These are phyloP conservation scores for Phytophthora sp. DNA, from an alignment of 352 stramenopile species.

Conservation along the genomic window DNA sequence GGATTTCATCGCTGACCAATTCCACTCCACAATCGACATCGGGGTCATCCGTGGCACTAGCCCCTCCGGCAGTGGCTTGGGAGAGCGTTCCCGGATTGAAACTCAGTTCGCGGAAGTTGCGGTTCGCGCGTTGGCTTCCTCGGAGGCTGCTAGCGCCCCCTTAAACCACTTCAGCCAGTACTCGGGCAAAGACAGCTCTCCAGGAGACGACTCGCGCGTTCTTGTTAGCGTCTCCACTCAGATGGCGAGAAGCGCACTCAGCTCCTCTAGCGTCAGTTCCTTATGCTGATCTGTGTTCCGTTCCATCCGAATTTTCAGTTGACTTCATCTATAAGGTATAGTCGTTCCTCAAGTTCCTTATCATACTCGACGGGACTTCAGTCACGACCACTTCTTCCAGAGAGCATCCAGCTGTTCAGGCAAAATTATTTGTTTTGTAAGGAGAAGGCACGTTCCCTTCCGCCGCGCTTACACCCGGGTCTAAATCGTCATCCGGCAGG, in stretches of 20 bases:
- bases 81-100: too few relatives aligned
- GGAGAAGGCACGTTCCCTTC: neutral
- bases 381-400: neutral
- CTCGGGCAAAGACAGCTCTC: neutral
- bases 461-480: too few relatives aligned
- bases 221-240: neutral
- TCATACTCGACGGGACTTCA: neutral
- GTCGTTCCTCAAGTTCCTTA: conserved; percentile 4
- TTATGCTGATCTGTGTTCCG: neutral
- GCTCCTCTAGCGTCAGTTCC: neutral
- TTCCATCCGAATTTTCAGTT: neutral
- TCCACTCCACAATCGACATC: too few relatives aligned
- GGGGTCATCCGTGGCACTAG: too few relatives aligned
- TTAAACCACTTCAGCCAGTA: conserved; percentile 12
- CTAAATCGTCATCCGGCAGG: too few relatives aligned
- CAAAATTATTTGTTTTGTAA: neutral
- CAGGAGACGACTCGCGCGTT: neutral
- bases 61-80: too few relatives aligned
- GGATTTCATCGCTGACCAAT: too few relatives aligned
- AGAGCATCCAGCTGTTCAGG: neutral
- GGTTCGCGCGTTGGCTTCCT: too few relatives aligned
- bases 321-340: conserved; percentile 2
- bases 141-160: neutral
- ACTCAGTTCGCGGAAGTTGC: neutral
- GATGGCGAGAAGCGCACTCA: neutral